Evolutionary conservation across 2,329 filamentous ascomycete genomes (phyloP), one percentile per base, ranked within the genome.

Genomic region (Rugonectria rugulosa): DNA sequence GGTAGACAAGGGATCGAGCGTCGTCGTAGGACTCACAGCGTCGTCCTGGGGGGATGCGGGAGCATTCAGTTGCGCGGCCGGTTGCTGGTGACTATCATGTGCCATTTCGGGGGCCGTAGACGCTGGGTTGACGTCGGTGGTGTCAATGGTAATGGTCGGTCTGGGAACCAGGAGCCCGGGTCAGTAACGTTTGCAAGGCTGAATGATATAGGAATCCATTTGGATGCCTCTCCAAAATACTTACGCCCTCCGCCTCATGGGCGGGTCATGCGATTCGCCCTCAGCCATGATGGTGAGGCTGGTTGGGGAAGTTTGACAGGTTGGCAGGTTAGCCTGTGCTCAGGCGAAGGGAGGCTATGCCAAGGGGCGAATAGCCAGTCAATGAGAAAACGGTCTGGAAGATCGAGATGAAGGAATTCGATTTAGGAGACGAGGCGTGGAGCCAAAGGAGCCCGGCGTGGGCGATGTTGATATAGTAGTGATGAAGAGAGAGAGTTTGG

Each of bases 61-160:
- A 23, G 77, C 74, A 60, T 64, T 63, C 49, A 69, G 27, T 14
- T 59, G 40, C 21, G 27, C 5, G n/a, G 27, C n/a, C 20, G 57
- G 54, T 37, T 63, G 52, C 49, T 66, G 48, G 57, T 61, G 56
- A 17, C 53, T 46, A 29, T 69, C 64, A 53, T 67, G 55, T 4
- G 73, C 63, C 57, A 73, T 70, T 31, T 71, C 67, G 48, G 68
- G 50, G 51, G 64, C 38, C 14, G 68, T 59, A 40, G 56, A 64
- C 36, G 69, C 62, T 51, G 67, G 56, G 48, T 67, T 70, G 56
- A 72, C 71, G 55, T 74, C 78, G 8, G 80, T 77, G 11, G 81
- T 82, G 60, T 83, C 80, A 48, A 84, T 83, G 46, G 79, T 84
- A 56, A 83, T 83, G 48, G 81, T 82, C 29, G 81, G 81, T 36